phyloP scores from a whole-genome alignment of 1,284 basidiomycete genomes.

The Rhodotorula glutinis region DNA sequence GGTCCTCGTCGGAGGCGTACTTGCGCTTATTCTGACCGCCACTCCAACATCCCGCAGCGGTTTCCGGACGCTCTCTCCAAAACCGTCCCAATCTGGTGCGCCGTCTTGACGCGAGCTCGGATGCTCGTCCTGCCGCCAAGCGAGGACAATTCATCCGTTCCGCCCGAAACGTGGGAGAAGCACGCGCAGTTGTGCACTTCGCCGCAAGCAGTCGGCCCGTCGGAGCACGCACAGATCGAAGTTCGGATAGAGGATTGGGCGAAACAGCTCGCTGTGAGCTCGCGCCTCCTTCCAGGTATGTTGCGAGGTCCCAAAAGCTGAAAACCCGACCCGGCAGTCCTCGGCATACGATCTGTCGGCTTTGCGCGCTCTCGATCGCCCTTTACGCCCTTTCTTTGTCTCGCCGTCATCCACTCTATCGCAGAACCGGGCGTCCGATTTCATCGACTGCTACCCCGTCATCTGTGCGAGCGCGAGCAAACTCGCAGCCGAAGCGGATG shows the following conservation, averaged over 20 bases:
- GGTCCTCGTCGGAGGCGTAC: not conserved
- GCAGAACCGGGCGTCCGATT: conserved; percentile 12
- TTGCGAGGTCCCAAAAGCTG: too few relatives aligned
- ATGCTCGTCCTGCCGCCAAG: conserved; percentile 45
- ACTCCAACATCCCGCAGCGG: conserved; percentile 50
- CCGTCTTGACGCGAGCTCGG: conserved; percentile 75
- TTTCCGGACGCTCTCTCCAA: conserved; percentile 93
- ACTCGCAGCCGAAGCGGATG: conserved; percentile 55
- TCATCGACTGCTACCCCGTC: conserved; percentile 58
- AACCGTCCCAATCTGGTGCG: conserved; percentile 93
- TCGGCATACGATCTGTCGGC: conserved; percentile 45
- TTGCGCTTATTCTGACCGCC: too few relatives aligned
- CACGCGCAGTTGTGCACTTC: conserved; percentile 64
- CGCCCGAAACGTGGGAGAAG: conserved; percentile 38
- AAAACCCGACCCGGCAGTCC: conserved; percentile 7
- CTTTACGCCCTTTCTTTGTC: conserved; percentile 67
- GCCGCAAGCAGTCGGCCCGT: conserved; percentile 52
- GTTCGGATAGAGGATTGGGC: conserved; percentile 64
- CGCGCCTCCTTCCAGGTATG: not conserved
- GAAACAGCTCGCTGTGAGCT: conserved; percentile 56
- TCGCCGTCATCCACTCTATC: conserved; percentile 55
- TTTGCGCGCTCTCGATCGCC: conserved; percentile 50
- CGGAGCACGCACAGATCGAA: conserved; percentile 71
- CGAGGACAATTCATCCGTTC: conserved; percentile 45
- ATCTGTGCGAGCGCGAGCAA: conserved; percentile 75